Conservation (phyloP, 1,284 basidiomycete species). For the Ustilago sp. region DNA sequence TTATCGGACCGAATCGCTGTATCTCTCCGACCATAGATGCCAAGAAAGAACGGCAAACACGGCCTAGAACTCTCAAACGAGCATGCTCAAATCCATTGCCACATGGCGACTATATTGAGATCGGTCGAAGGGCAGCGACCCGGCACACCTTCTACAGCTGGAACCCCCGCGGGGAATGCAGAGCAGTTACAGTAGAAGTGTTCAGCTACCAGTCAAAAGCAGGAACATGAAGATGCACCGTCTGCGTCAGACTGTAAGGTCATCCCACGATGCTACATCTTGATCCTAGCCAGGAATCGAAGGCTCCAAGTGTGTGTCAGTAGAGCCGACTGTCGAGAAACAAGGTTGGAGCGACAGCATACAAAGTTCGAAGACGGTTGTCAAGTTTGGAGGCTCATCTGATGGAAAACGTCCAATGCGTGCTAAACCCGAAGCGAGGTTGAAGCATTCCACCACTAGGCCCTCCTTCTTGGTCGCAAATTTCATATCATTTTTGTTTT, state of each 20-base stretch:
- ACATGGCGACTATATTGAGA: not conserved
- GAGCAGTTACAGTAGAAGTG: not conserved
- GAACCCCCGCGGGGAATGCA: slow-evolving; percentile 17
- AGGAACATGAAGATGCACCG: not conserved
- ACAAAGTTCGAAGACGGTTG: no score
- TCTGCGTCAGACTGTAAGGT: not conserved
- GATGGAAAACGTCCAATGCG: no score
- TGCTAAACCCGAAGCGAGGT: not conserved
- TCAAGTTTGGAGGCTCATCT: no score
- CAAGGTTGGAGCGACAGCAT: no score
- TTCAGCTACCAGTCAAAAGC: not conserved
- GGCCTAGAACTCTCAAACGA: no score
- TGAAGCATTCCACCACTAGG: not conserved
- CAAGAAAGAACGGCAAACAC: no score
- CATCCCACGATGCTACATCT: no score
- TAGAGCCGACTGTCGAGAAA: no score
- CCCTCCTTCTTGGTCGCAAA: not conserved
- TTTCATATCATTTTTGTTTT: not conserved
- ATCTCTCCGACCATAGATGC: not conserved
- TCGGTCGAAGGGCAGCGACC: not conserved
- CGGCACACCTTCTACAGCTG: no score
- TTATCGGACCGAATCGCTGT: not conserved
- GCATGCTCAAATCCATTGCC: no score
- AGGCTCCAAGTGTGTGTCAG: no score
- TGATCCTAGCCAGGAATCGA: no score